Conservation (phyloP, 1,284 basidiomycete species). For the Ceratobasidium sp. region DNA sequence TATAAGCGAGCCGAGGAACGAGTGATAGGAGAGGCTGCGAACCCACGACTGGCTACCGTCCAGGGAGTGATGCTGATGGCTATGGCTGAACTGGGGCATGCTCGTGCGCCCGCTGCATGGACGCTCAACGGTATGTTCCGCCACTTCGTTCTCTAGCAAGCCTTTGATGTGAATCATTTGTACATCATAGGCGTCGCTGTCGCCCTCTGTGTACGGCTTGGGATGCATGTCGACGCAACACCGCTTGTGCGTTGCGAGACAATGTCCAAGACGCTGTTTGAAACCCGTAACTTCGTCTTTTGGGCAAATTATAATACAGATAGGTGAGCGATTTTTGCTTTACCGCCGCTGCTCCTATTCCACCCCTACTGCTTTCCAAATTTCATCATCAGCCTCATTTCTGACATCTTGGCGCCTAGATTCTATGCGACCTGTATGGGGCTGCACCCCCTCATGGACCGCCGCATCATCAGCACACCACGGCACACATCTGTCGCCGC, state of each 20-base stretch:
- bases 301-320: slow-evolving; percentile 12
- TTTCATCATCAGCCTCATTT: background rate
- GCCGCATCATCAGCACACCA: background rate
- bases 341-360: background rate
- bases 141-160: background rate
- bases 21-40: background rate
- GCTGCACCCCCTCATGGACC: slow-evolving; percentile 4
- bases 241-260: background rate
- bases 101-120: background rate
- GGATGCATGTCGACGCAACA: slow-evolving; percentile 13
- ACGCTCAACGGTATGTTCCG: background rate
- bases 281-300: slow-evolving; percentile 10
- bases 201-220: slow-evolving; percentile 6
- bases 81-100: background rate
- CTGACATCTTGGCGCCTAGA: background rate
- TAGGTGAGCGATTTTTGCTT: background rate
- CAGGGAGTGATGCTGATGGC: background rate
- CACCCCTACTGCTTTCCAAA: background rate
- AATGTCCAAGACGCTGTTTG: slow-evolving; percentile 15
- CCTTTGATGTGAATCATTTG: background rate
- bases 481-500: background rate
- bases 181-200: background rate
- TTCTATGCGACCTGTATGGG: slow-evolving; percentile 9
- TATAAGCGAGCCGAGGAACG: background rate
- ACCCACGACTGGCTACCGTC: slow-evolving; percentile 6